Evolutionary conservation across 805 yeast species (phyloP).

Genomic region (Saturnispora kantuleensis): DNA sequence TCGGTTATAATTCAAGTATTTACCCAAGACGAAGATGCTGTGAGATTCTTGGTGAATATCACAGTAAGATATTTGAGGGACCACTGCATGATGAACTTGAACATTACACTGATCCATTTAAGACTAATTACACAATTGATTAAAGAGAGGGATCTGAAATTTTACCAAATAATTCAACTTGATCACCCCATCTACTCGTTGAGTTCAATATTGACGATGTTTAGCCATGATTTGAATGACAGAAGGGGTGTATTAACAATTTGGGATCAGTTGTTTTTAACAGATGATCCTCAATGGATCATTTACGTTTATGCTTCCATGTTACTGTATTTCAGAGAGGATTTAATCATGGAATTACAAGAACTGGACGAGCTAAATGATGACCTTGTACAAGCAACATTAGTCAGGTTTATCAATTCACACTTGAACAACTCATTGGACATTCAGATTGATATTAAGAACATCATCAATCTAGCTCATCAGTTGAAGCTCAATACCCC

Average conservation of each 20-base stretch:
- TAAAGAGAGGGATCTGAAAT: slow-evolving; percentile 34
- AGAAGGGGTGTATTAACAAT: slow-evolving; percentile 42
- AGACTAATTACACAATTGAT: slow-evolving; percentile 56
- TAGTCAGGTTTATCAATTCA: slow-evolving; percentile 21
- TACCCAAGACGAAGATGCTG: slow-evolving; percentile 16
- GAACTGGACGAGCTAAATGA: slow-evolving; percentile 16
- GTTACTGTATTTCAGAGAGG: slow-evolving; percentile 35
- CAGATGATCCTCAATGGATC: slow-evolving; percentile 42
- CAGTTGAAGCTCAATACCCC: slow-evolving; percentile 10
- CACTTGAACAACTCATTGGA: slow-evolving; percentile 20
- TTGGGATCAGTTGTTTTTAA: slow-evolving; percentile 60
- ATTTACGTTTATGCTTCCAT: slow-evolving; percentile 55
- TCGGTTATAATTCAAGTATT: slow-evolving; percentile 52
- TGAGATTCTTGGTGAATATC: slow-evolving; percentile 41
- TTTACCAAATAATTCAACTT: slow-evolving; percentile 32
- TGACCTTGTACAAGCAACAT: slow-evolving; percentile 19
- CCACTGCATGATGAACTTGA: slow-evolving; percentile 67
- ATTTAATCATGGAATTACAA: slow-evolving; percentile 29
- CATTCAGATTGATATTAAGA: slow-evolving; percentile 18
- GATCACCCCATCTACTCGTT: slow-evolving; percentile 57
- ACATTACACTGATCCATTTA: slow-evolving; percentile 57
- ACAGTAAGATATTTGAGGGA: slow-evolving; percentile 65
- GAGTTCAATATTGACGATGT: slow-evolving; percentile 69
- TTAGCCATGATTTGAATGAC: slow-evolving; percentile 57
- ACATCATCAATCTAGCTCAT: slow-evolving; percentile 19